Percentiles rank a stretch among this genome's conserved stretches.
phyloP scores from a whole-genome alignment of 2,329 filamentous ascomycete genomes.

The Cadophora sp. region DNA sequence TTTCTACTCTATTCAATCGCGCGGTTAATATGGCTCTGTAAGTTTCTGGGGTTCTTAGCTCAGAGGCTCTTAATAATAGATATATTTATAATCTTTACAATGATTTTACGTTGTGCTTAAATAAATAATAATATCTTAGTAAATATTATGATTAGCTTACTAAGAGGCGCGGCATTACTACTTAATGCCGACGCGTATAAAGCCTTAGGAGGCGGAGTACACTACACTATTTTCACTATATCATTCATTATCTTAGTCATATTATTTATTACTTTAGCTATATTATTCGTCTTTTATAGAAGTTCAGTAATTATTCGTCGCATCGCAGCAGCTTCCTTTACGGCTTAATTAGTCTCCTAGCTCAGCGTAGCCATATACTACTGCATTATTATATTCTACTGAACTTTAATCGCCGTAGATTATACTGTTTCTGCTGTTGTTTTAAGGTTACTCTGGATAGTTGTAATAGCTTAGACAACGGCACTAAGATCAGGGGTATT shows the following conservation, averaged over 20 bases:
- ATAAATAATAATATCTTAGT: conserved; percentile 28
- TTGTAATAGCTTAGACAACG: too few relatives aligned
- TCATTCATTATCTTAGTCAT: conserved; percentile 7
- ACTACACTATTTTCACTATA: conserved; percentile 10
- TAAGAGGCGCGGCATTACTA: conserved; percentile 23
- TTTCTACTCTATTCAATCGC: conserved; percentile 32
- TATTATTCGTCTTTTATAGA: conserved; percentile 19
- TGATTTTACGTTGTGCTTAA: conserved; percentile 33
- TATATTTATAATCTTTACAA: conserved; percentile 31
- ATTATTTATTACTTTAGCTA: conserved; percentile 9
- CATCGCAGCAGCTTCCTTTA: conserved; percentile 11
- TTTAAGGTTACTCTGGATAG: conserved; percentile 18
- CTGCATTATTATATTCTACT: conserved; percentile 16
- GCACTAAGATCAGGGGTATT: conserved; percentile 13
- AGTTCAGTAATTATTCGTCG: conserved; percentile 18
- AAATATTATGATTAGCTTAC: conserved; percentile 32
- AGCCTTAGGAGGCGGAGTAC: background rate
- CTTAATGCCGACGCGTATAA: conserved; percentile 2
- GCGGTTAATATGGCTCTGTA: conserved; percentile 30
- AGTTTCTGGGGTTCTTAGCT: conserved; percentile 31
- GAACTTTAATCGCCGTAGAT: conserved; percentile 17
- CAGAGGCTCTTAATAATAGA: conserved; percentile 29
- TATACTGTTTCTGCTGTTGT: conserved; percentile 14
- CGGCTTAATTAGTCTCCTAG: conserved; percentile 20
- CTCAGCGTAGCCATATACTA: conserved; percentile 18